phyloP scores from a whole-genome alignment of 2,329 filamentous ascomycete genomes.

The Verticillium albo-atrum region DNA sequence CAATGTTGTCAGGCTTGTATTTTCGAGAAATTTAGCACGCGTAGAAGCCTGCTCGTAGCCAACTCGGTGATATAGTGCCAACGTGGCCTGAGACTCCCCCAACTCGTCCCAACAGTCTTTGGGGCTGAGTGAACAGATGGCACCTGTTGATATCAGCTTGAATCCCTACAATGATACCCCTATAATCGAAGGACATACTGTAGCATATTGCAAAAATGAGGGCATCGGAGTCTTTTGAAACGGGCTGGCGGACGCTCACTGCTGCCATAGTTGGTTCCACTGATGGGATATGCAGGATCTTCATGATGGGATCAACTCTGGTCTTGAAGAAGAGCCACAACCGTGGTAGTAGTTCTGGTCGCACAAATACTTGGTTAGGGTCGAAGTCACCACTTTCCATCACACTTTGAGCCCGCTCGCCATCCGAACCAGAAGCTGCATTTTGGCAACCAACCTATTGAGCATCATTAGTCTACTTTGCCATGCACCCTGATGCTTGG shows the following conservation, averaged over 20 bases:
- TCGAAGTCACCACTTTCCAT: not conserved
- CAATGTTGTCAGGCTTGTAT: not conserved
- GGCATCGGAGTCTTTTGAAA: not conserved
- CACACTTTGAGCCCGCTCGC: not conserved
- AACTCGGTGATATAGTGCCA: not conserved
- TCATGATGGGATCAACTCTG: not conserved
- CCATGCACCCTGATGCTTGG: too few relatives aligned
- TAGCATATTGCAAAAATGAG: not conserved
- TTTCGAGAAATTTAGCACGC: not conserved
- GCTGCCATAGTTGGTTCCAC: not conserved
- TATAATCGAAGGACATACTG: not conserved
- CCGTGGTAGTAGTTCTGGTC: not conserved
- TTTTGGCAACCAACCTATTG: not conserved
- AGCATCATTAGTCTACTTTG: not conserved
- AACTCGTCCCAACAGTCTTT: not conserved
- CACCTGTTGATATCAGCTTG: not conserved
- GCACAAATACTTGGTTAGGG: not conserved
- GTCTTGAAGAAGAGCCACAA: not conserved
- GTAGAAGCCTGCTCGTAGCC: not conserved
- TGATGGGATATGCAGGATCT: not conserved
- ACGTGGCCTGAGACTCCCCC: not conserved
- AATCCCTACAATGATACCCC: not conserved
- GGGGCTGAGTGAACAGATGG: not conserved
- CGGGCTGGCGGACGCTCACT: not conserved
- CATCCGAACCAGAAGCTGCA: not conserved